Evolutionary conservation across 2,329 filamentous ascomycete species (phyloP), one percentile per base, ranked within the genome.

Genomic region (Trichoderma afroharzianum): DNA sequence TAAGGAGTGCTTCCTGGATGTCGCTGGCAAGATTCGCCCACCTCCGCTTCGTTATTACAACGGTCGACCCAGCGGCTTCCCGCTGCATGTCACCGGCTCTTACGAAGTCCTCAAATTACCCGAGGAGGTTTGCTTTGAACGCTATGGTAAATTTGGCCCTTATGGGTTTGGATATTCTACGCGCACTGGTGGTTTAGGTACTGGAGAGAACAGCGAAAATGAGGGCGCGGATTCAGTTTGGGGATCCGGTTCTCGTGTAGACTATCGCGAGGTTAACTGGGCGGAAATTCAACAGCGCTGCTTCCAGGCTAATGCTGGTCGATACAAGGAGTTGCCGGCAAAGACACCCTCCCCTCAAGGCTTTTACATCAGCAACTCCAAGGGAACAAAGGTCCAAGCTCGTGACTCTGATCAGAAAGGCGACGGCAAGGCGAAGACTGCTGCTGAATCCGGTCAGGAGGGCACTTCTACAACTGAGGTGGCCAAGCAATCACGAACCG

Each of bases 51-150:
- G 90, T 24, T 92, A 91, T 75, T 95, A 93, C 76, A 85, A 91
- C 12, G 95, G 95, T 3, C 88, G 96, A 3, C 92, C 94, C 0
- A 86, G 88, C 72, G 95, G 95, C 1, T 97, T 97, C 79, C 96
- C 96, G 0, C 89, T 96, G 63, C 88, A 94, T 72, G 88, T 93
- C 2, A 88, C 95, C 77, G 96, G 96, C n/a, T 97, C 94, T 0
- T 95, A 97, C 77, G 90, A 94, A 11, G 81, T 95, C 53, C 82
- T 98, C 14, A 91, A 90, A 0, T 83, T 98, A 43, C 89, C 92
- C 21, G 89, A 97, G 75, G 92, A 97, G 77, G 88, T 98, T 61
- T 99, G 96, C 82, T 98, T 97, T 78, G 96, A 99, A 76, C 88
- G 96, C 2, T 97, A 93, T 79, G 95, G 95, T 3, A 88, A 94